Base-by-base conservation (phyloP, 768 basidiomycete species). In the Psilocybe azurescens region DNA sequence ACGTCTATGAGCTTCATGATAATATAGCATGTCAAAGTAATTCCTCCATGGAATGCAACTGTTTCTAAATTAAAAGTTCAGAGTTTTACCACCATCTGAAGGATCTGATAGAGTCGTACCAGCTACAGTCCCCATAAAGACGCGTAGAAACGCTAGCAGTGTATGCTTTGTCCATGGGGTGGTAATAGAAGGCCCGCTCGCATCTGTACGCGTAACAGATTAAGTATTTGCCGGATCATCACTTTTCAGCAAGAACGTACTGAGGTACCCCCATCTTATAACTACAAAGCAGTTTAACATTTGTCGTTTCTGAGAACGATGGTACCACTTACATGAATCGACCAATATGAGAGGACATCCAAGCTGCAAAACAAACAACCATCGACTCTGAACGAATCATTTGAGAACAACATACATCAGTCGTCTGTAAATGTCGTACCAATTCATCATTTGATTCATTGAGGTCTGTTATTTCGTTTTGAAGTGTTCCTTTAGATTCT, bases 221-320 rank as follows among this genome's bases (percentile, higher is more conserved):
- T 28, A 11, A 20, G 33, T 36, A 1, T 0, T 36, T 36, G 33
- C 11, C 33, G 11, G 6, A 7, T 36, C 33, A 36, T 7, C 33
- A 11, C 33, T 11, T 30, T 30, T 11, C 7, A 38, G 5, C 4
- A 1, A 5, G 24, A 57, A 65, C 60, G 3, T 67, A 90, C 89
- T 83, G 1, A 91, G 77, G 65, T 91, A 84, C 36, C 87, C 86
- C 89, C 90, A 94, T 65, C 92, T 79, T 56, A 94, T 92, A 72
- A 92, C 92, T 93, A 62, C 1, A 16, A 41, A 8, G n/a, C 5
- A 10, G 7, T 1, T 44, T 30, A n/a, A 28, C 24, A 24, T 3
- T 30, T 28, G n/a, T 16, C 13, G 2, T 38, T 60, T 59, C 46
- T 46, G 44, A 16, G 36, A 16, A 53, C 9, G 13, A 38, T 13